Conservation (phyloP, 2,329 filamentous ascomycete species). For the Tricladium varicosporioides region DNA sequence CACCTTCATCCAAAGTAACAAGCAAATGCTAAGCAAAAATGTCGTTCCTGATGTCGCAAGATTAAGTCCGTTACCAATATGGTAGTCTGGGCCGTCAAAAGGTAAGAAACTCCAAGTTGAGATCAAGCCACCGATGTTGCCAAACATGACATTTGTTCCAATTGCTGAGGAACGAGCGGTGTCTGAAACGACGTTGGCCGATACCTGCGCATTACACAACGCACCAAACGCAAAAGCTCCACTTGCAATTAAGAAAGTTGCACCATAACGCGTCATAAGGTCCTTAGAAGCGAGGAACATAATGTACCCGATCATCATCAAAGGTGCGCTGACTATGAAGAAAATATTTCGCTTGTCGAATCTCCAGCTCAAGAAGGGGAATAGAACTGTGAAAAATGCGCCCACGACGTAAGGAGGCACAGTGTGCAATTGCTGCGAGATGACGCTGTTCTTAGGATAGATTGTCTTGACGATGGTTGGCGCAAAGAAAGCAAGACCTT, state of each 20-base stretch:
- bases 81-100: conserved; percentile 63
- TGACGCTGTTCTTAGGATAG: conserved; percentile 54
- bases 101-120: conserved; percentile 64
- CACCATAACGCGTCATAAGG: conserved; percentile 60
- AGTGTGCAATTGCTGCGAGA: conserved; percentile 67
- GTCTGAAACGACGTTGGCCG: conserved; percentile 70
- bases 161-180: conserved; percentile 67
- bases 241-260: conserved; percentile 66
- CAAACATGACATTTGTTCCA: conserved; percentile 67
- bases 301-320: conserved; percentile 68
- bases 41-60: conserved; percentile 55
- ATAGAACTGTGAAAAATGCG: conserved; percentile 61
- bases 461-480: conserved; percentile 71
- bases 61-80: conserved; percentile 70
- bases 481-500: conserved; percentile 67
- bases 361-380: conserved; percentile 61
- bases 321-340: conserved; percentile 56
- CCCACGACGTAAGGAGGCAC: conserved; percentile 71
- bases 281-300: conserved; percentile 63
- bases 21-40: conserved; percentile 46
- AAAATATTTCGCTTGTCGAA: conserved; percentile 59
- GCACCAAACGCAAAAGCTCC: conserved; percentile 64
- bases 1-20: conserved; percentile 59
- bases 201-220: conserved; percentile 64
- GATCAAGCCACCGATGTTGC: conserved; percentile 68